phyloP scores from a whole-genome alignment of 1,284 basidiomycete genomes.

The Cutaneotrichosporon sp. region DNA sequence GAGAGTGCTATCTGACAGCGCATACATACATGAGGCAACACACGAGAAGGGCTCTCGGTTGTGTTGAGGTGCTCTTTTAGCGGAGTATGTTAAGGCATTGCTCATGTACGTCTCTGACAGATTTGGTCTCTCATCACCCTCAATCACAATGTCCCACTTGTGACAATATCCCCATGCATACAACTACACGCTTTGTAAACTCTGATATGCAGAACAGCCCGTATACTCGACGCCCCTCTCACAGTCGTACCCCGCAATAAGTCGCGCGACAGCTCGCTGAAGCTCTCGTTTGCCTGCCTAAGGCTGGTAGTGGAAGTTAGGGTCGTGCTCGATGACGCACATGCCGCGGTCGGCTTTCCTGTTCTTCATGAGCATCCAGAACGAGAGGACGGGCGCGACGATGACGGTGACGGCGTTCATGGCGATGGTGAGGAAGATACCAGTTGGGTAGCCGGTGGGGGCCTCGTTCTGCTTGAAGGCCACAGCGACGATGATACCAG shows the following conservation, averaged over 20 bases:
- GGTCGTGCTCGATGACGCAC: slow-evolving; percentile 12
- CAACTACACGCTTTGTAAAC: not conserved
- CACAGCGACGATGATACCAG: slow-evolving; percentile 42
- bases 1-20: too few relatives aligned
- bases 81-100: too few relatives aligned
- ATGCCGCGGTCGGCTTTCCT: slow-evolving; percentile 14
- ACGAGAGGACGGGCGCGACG: not conserved
- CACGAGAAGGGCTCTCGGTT: too few relatives aligned
- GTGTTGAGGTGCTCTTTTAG: too few relatives aligned
- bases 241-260: not conserved
- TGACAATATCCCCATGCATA: not conserved
- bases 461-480: slow-evolving; percentile 16
- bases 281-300: too few relatives aligned
- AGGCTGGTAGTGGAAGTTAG: slow-evolving; percentile 15
- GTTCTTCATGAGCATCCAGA: slow-evolving; percentile 16
- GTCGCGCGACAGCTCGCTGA: too few relatives aligned
- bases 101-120: too few relatives aligned
- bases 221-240: not conserved
- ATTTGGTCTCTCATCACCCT: too few relatives aligned
- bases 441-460: slow-evolving; percentile 13
- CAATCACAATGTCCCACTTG: not conserved
- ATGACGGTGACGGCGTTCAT: slow-evolving; percentile 13
- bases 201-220: not conserved
- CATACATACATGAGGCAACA: too few relatives aligned
- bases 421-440: slow-evolving; percentile 25